These are phyloP conservation scores for Datisca glomerata DNA, from an alignment of 306 rosid genomes.

Conservation along the genomic window DNA sequence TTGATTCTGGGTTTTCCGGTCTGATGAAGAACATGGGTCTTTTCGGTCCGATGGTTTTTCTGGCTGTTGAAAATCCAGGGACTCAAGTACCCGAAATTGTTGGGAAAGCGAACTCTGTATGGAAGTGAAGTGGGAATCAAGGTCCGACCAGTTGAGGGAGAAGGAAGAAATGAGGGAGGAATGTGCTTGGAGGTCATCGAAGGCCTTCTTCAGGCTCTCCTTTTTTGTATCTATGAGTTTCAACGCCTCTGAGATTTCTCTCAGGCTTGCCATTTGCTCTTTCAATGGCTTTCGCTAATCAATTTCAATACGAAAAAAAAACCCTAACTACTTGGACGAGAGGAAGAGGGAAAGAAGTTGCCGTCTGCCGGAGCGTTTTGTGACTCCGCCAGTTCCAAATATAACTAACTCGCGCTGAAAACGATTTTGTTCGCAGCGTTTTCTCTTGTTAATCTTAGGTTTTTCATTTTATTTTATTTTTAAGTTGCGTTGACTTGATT, in stretches of 20 bases:
- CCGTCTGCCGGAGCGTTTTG: too few species aligned
- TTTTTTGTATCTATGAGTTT: slow-evolving; percentile 43
- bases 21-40: slow-evolving; percentile 11
- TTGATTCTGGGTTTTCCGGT: slow-evolving; percentile 4
- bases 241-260: slow-evolving; percentile 40
- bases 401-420: too few species aligned
- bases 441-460: too few species aligned
- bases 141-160: slow-evolving; percentile 48
- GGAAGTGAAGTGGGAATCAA: slow-evolving; percentile 50
- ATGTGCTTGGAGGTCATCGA: slow-evolving; percentile 50
- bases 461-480: too few species aligned
- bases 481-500: too few species aligned
- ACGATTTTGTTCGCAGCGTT: too few species aligned
- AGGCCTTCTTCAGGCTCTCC: slow-evolving; percentile 45
- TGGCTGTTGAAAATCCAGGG: slow-evolving; percentile 25
- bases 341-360: too few species aligned
- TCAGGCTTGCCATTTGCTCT: slow-evolving; percentile 32
- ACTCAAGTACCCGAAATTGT: slow-evolving; percentile 37
- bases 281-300: too few species aligned
- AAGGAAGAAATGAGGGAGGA: slow-evolving; percentile 39
- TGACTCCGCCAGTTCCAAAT: too few species aligned
- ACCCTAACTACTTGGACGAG: too few species aligned
- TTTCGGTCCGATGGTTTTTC: slow-evolving; percentile 6
- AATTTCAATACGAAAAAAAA: too few species aligned
- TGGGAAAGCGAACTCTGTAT: slow-evolving; percentile 32